Evolutionary conservation across 2,329 filamentous ascomycete species (phyloP).

Genomic region (Cladophialophora bantiana): DNA sequence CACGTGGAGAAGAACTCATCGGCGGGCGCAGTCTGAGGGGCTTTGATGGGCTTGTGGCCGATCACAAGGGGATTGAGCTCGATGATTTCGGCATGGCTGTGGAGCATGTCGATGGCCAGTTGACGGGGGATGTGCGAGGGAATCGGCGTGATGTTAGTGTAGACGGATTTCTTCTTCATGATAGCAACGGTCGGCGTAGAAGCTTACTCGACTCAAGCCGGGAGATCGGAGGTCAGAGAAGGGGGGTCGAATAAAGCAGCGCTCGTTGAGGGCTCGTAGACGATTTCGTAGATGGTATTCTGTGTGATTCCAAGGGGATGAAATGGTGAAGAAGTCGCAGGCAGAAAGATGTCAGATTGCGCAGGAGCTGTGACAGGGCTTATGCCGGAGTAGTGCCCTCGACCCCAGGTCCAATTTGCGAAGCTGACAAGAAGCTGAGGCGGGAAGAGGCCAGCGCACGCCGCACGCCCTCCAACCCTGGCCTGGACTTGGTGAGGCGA

Average conservation of each 20-base stretch:
- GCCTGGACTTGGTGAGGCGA: not conserved
- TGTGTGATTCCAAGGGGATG: not conserved
- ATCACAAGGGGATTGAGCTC: constrained; percentile 84
- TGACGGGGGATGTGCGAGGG: constrained; percentile 72
- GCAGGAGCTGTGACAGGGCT: constrained; percentile 21
- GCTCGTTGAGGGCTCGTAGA: not conserved
- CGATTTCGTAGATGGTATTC: not conserved
- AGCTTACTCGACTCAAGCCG: not conserved
- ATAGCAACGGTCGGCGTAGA: constrained; percentile 1
- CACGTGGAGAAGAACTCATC: constrained; percentile 77
- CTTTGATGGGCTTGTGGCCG: constrained; percentile 70
- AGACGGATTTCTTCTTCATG: constrained; percentile 37
- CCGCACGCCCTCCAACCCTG: not conserved
- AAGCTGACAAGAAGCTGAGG: constrained; percentile 25
- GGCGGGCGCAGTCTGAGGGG: constrained; percentile 69
- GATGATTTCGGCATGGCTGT: constrained; percentile 82
- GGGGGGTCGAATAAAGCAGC: not conserved
- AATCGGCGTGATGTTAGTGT: constrained; percentile 70
- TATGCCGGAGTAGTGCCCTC: constrained; percentile 7
- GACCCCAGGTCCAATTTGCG: constrained; percentile 19
- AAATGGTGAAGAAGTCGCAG: constrained; percentile 4
- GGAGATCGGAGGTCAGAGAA: not conserved
- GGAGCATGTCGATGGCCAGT: constrained; percentile 75
- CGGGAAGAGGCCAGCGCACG: constrained; percentile 8
- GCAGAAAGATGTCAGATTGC: constrained; percentile 24